Conservation (phyloP, 2,329 filamentous ascomycete species). For the Pleurostoma richardsiae region DNA sequence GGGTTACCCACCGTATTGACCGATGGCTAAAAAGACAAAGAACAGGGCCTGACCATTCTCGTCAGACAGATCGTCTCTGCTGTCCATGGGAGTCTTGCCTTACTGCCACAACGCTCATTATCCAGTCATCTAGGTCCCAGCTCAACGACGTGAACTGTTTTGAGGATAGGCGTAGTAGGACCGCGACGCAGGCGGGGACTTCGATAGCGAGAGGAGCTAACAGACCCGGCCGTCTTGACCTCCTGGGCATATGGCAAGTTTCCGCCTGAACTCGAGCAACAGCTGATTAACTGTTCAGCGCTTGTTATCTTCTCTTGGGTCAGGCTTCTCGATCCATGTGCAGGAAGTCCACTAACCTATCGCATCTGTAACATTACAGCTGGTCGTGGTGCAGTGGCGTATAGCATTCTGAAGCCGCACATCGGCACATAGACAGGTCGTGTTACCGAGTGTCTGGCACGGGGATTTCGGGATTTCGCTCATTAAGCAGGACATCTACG, state of each 20-base stretch:
- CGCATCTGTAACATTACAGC: conserved; percentile 18
- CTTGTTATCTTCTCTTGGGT: too few species aligned
- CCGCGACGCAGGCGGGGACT: conserved; percentile 23
- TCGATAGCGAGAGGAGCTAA: conserved; percentile 28
- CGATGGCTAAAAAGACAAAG: conserved; percentile 21
- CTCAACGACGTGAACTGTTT: conserved; percentile 23
- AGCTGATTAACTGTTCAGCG: conserved; percentile 10
- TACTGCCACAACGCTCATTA: conserved; percentile 29
- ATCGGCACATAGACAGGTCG: conserved; percentile 22
- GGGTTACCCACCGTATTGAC: conserved; percentile 20
- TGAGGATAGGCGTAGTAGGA: conserved; percentile 29
- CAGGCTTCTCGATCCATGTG: not conserved
- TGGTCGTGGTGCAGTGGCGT: conserved; percentile 14
- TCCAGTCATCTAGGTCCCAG: conserved; percentile 31
- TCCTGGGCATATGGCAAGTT: conserved; percentile 21
- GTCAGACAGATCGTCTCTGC: not conserved
- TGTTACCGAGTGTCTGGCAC: conserved; percentile 14
- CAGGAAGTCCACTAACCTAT: conserved; percentile 13
- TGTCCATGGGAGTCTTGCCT: conserved; percentile 1
- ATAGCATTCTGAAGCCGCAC: conserved; percentile 10
- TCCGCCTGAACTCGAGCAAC: conserved; percentile 23
- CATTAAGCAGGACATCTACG: conserved; percentile 15
- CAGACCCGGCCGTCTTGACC: conserved; percentile 24
- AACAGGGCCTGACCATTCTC: conserved; percentile 16
- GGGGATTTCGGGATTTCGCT: conserved; percentile 14